A percentile compares a stretch with the other conserved stretches of the same genome.
These are phyloP conservation scores for Strombidium stylifer DNA, from an alignment of 73 alveolate species.

Conservation along the genomic window DNA sequence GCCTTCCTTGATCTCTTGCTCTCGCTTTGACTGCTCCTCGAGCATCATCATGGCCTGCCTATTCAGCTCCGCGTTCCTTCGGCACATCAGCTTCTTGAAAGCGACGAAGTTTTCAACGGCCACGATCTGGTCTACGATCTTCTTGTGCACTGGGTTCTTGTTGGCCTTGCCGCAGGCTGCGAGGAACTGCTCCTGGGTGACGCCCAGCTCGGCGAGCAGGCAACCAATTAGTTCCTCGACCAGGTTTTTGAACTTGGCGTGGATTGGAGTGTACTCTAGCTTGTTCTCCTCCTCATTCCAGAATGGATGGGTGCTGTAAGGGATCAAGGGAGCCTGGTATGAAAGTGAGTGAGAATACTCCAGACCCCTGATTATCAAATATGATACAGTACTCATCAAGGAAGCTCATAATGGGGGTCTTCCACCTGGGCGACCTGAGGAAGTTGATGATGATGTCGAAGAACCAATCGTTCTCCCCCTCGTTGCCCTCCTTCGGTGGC, in stretches of 20 bases:
- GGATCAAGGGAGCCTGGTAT: no score
- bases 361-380: no score
- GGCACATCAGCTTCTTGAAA: conserved; percentile 82
- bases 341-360: no score
- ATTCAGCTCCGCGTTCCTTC: conserved; percentile 79
- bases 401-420: conserved; percentile 69
- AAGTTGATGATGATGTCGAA: conserved; percentile 67
- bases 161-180: conserved; percentile 60
- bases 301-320: no score
- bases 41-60: conserved; percentile 62
- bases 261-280: conserved; percentile 73
- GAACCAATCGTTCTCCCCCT: conserved; percentile 81
- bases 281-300: conserved; percentile 89
- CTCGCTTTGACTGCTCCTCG: no score
- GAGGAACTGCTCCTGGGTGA: conserved; percentile 64
- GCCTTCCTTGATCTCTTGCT: conserved; percentile 2
- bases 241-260: conserved; percentile 76
- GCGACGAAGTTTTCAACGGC: conserved; percentile 73
- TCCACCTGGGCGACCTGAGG: conserved; percentile 77
- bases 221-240: conserved; percentile 77
- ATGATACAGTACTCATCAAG: conserved; percentile 80
- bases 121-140: conserved; percentile 55
- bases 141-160: conserved; percentile 56
- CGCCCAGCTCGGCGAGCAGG: conserved; percentile 77
- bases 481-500: no score